phyloP scores from a whole-genome alignment of 306 rosid genomes.

The Cajanus cajan region DNA sequence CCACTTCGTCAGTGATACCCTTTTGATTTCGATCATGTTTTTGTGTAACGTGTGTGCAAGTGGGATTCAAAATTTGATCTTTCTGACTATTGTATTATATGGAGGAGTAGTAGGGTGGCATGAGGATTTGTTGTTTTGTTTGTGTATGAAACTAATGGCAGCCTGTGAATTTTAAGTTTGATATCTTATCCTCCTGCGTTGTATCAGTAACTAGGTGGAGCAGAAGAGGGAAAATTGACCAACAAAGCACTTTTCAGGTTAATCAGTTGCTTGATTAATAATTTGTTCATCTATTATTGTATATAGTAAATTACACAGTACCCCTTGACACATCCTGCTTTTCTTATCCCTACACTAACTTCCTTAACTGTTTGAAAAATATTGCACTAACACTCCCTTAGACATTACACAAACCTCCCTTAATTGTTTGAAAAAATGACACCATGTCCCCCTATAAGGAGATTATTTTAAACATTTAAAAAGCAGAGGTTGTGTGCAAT shows the following conservation, averaged over 20 bases:
- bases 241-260: slow-evolving; percentile 48
- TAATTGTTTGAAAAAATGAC: too few relatives aligned
- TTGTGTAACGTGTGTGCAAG: not conserved
- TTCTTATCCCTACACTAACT: too few relatives aligned
- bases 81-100: not conserved
- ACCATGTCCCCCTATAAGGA: too few relatives aligned
- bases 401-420: too few relatives aligned
- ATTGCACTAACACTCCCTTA: too few relatives aligned
- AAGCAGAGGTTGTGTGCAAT: too few relatives aligned
- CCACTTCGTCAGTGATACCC: not conserved
- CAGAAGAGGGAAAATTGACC: slow-evolving; percentile 42
- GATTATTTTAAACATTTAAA: too few relatives aligned
- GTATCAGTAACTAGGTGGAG: slow-evolving; percentile 51
- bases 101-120: not conserved
- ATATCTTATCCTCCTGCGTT: slow-evolving; percentile 50
- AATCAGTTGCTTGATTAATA: slow-evolving; percentile 33
- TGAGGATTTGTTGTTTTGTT: slow-evolving; percentile 6
- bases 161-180: slow-evolving; percentile 28
- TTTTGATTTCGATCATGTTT: not conserved
- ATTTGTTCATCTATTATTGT: slow-evolving; percentile 19
- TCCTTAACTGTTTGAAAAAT: too few relatives aligned
- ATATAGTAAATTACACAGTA: too few relatives aligned
- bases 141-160: not conserved
- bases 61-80: not conserved
- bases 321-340: too few relatives aligned